A percentile compares a stretch with the other conserved stretches of the same genome.
Conservation (phyloP, 2,329 filamentous ascomycete species). For the Fusarium abutilonis region DNA sequence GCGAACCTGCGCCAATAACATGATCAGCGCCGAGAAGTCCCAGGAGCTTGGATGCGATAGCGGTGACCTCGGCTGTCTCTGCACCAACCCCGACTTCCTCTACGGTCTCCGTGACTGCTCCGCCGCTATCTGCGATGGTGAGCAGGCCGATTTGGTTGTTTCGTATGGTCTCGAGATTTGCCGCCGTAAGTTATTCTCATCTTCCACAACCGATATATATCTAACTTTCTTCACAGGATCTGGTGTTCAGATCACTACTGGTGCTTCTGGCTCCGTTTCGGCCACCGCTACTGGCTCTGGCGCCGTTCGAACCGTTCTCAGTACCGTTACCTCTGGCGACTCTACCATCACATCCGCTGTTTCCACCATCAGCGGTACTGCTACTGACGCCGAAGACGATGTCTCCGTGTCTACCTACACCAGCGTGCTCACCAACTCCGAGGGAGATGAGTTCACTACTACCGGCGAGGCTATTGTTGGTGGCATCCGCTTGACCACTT, state of each 20-base stretch:
- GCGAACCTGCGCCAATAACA: conserved; percentile 61
- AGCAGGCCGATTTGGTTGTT: conserved; percentile 52
- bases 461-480: conserved; percentile 33
- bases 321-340: conserved; percentile 50
- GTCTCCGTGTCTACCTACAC: conserved; percentile 45
- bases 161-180: conserved; percentile 55
- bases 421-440: conserved; percentile 42
- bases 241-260: conserved; percentile 51
- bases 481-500: conserved; percentile 34
- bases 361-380: conserved; percentile 48
- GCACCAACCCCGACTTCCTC: conserved; percentile 57
- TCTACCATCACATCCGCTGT: conserved; percentile 50
- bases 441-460: conserved; percentile 33
- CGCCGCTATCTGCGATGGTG: conserved; percentile 52
- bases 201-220: background rate
- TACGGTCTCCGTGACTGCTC: conserved; percentile 64
- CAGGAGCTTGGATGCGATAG: conserved; percentile 57
- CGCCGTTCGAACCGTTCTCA: conserved; percentile 52
- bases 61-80: conserved; percentile 58
- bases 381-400: conserved; percentile 34
- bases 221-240: conserved; percentile 43
- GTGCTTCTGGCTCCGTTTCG: conserved; percentile 35
- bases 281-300: conserved; percentile 34
- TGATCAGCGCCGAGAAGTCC: conserved; percentile 57
- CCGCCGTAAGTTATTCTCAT: conserved; percentile 45